These are phyloP conservation scores for Talaromyces sp. DNA, from an alignment of 2,329 filamentous ascomycete genomes.

Conservation along the genomic window DNA sequence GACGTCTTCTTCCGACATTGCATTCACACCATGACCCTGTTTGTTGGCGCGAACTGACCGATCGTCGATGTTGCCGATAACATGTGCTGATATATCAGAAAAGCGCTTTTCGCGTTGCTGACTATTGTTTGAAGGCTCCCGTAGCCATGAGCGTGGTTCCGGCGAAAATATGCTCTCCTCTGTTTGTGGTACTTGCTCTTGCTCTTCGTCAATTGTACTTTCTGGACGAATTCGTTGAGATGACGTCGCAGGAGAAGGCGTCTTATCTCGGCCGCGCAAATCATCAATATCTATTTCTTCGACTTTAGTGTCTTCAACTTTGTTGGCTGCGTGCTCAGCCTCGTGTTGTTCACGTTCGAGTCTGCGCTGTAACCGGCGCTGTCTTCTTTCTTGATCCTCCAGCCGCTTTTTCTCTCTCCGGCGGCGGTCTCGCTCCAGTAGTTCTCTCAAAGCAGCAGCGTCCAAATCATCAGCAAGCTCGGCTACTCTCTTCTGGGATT, in stretches of 20 bases:
- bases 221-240: conserved; percentile 9
- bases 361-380: conserved; percentile 44
- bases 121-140: conserved; percentile 30
- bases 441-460: conserved; percentile 75
- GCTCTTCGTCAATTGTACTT: background rate
- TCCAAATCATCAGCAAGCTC: conserved; percentile 79
- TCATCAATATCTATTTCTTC: conserved; percentile 14
- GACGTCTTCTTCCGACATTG: conserved; percentile 33
- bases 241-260: conserved; percentile 18
- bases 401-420: conserved; percentile 71
- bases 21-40: conserved; percentile 27
- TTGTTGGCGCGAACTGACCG: conserved; percentile 31
- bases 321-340: conserved; percentile 1
- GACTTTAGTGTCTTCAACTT: background rate
- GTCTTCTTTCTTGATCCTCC: conserved; percentile 63
- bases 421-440: conserved; percentile 85
- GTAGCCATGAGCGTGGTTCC: conserved; percentile 32
- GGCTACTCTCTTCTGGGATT: conserved; percentile 61
- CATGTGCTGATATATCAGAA: conserved; percentile 31
- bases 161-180: conserved; percentile 12
- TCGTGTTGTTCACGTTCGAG: conserved; percentile 53
- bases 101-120: conserved; percentile 21
- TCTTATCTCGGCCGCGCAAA: conserved; percentile 17
- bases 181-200: background rate
- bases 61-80: conserved; percentile 35